Evolutionary conservation across 768 basidiomycete species (phyloP), one percentile per base, ranked within the genome.

Genomic region (Trametes cinnabarina): DNA sequence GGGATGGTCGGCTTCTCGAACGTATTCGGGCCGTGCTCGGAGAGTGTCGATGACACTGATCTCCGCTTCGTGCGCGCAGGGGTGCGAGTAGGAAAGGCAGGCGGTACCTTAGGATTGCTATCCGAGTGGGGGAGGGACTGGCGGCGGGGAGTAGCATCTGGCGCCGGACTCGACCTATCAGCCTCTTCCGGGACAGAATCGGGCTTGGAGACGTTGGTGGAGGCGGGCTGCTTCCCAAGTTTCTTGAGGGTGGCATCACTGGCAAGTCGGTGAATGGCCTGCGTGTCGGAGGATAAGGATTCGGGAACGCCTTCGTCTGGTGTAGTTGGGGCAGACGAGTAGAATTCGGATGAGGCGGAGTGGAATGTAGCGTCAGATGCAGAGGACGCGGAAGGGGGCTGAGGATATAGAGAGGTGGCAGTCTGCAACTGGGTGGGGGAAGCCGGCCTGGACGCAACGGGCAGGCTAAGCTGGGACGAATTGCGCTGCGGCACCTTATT

Each of bases 31-130:
- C 48, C 61, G 19, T 50, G 67, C 49, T 88, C 85, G 30, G 89
- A 90, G 58, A 93, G 76, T 7, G 86, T 87, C 2, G 94, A 96
- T 1, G 94, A 96, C 5, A 98, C 88, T 2, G 94, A 97, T 22
- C 96, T 89, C 4, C 96, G 87, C 70, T 99, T 99, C 2, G 96
- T 98, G 11, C 95, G 85, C 3, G 88, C 93, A 4, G 96, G 96
- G 0, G 96, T 99, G 11, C 95, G 90, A 22, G 85, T 76, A 4
- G 92, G 85, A 62, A 82, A 76, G 0, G 80, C 69, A 26, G 87
- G 85, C 25, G 91, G 82, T 14, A 77, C 66, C 52, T 66, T 71
- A 23, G 65, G 26, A 42, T 34, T 63, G 30, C 66, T 65, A 4
- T 66, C 66, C 3, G 47, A 42, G 17, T 67, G 66, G 51, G 67